Base-by-base conservation (phyloP, 306 rosid species). In the Prunus campanulata region DNA sequence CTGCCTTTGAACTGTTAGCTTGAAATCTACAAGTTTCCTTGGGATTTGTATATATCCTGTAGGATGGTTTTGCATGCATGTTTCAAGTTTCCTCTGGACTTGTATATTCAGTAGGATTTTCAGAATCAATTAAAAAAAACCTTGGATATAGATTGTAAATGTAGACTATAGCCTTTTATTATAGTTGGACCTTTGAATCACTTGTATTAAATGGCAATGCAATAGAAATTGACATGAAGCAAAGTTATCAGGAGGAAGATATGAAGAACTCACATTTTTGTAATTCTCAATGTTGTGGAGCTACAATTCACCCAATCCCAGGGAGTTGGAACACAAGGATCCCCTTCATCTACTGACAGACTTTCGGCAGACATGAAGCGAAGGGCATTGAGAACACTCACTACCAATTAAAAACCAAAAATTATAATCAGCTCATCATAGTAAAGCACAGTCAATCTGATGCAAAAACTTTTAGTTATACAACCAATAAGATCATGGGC, bases 301-400 rank as follows among this genome's bases (percentile, higher is more conserved):
- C 93, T 89, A 68, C 97, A 95, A 62, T 88, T 86, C 74, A 95
- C 75, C 97, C 97, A 89, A 56, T 90, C 97, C 99, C 99, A 95
- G 27, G 70, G 86, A 64, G 92, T 88, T 39, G 99, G 99, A 80
- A 87, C 86, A 79, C 99, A 95, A 19, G 97, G 97, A 85, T 92
- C 97, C 6, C 99, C 97, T 85, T 90, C 92, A 14, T 89, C 77
- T 57, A 78, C 80, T n/a, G 47, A 85, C 74, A 54, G 66, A 35
- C 66, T 83, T 69, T 85, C 93, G 12, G 77, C 70, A 12, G 93
- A 90, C 86, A 88, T 79, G 72, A 46, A 71, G 64, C 80, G 63
- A 77, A 95, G 71, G 78, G 79, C 74, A 83, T 82, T 88, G 70
- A 86, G 83, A 76, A 72, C 87, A 78, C 70, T 51, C 82, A 78